Percentiles rank a stretch among this genome's conserved stretches.
These are phyloP conservation scores for Chlamydomonas schloesseri DNA, from an alignment of 139 green algal species.

Conservation along the genomic window DNA sequence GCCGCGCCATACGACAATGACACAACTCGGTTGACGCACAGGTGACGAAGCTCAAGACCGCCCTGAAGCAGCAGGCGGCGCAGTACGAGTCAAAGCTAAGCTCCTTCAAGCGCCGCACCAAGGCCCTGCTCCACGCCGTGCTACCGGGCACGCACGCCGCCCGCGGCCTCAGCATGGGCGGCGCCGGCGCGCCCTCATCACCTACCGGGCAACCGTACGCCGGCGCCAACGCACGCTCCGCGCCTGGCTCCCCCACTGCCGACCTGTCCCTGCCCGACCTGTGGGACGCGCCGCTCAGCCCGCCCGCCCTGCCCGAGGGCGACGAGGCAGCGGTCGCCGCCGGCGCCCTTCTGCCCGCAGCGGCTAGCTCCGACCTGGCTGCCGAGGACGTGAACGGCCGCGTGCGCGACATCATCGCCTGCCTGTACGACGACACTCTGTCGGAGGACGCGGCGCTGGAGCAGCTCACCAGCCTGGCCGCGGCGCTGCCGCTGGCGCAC, in stretches of 20 bases:
- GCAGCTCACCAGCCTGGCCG: slow-evolving; percentile 19
- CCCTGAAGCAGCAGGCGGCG: slow-evolving; percentile 5
- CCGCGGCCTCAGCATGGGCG: neutral
- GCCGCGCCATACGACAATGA: too few relatives aligned
- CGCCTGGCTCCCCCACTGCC: neutral
- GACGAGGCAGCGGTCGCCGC: too few relatives aligned
- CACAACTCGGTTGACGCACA: too few relatives aligned
- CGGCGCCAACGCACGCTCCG: neutral
- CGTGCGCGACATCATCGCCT: slow-evolving; percentile 13
- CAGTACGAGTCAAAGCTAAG: slow-evolving; percentile 23
- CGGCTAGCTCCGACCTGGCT: neutral
- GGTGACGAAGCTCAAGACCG: slow-evolving; percentile 25
- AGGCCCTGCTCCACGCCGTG: slow-evolving; percentile 24
- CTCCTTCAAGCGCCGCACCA: slow-evolving; percentile 34
- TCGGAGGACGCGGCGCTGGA: slow-evolving; percentile 28
- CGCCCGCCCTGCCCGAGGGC: neutral
- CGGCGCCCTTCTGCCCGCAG: too few relatives aligned
- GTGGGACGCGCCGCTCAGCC: slow-evolving; percentile 26
- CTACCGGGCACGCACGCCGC: neutral
- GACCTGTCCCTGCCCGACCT: neutral
- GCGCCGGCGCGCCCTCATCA: neutral
- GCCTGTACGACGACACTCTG: slow-evolving; percentile 28
- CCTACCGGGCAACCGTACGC: neutral
- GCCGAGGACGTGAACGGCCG: neutral
- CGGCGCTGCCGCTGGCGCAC: neutral